Conservation (phyloP, 192 early-diverging fungal genomes). For the Rhizoclosmatium globosum region DNA sequence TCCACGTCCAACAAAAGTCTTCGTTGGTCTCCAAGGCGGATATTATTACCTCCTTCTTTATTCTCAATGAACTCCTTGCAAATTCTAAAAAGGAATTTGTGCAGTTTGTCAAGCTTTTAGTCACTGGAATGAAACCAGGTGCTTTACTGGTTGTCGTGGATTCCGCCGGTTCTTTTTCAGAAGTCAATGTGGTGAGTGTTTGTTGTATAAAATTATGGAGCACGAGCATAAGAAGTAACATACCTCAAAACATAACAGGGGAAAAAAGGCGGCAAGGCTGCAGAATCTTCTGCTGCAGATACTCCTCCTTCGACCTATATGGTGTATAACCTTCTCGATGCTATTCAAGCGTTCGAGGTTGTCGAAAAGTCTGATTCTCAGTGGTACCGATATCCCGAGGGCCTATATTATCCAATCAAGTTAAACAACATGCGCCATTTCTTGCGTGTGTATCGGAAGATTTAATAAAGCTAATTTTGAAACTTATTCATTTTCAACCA, state of each 20-base stretch:
- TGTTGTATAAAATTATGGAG: neutral
- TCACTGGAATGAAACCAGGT: conserved; percentile 70
- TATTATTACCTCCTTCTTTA: conserved; percentile 89
- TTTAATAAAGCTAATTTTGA: conserved; percentile 44
- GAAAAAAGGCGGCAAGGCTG: neutral
- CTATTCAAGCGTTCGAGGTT: conserved; percentile 71
- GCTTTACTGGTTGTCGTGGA: conserved; percentile 83
- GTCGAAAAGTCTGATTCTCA: conserved; percentile 73
- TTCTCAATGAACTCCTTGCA: conserved; percentile 90
- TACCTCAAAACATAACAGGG: neutral
- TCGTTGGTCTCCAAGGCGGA: conserved; percentile 59
- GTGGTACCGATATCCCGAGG: conserved; percentile 68
- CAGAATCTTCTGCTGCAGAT: neutral
- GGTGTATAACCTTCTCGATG: conserved; percentile 90
- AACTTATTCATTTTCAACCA: no score
- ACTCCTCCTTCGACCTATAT: conserved; percentile 68
- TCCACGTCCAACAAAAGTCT: neutral
- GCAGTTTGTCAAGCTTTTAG: conserved; percentile 75
- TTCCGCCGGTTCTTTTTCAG: conserved; percentile 92
- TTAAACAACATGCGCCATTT: conserved; percentile 95
- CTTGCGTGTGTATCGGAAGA: conserved; percentile 80
- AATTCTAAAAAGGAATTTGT: conserved; percentile 78
- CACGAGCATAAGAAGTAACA: neutral
- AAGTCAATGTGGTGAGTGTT: conserved; percentile 69
- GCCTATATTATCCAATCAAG: conserved; percentile 77